Evolutionary conservation across 2,329 filamentous ascomycete genomes (phyloP), one percentile per base, ranked within the genome.

Genomic region (Penicillium hesseltinei): DNA sequence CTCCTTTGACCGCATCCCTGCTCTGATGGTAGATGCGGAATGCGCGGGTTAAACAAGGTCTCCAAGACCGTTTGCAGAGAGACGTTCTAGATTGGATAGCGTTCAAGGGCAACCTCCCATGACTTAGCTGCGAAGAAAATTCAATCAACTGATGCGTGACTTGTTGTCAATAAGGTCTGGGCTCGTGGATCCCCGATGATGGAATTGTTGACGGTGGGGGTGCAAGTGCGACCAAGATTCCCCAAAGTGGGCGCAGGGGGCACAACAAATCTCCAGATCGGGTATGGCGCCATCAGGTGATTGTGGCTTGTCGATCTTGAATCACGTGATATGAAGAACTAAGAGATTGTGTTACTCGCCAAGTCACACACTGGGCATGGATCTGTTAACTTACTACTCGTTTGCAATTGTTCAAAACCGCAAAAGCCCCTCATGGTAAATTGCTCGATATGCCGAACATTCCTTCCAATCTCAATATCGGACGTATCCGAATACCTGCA

Each of bases 191-290:
- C 40, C 51, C 55, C 56, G 56, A 62, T 57, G 58, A 61, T 63
- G 60, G 58, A 63, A 61, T 59, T 66, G 62, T 62, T 68, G 62
- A 66, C 66, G 58, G 62, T 66, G 62, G 62, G 62, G 61, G 49
- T 54, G 60, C 58, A 67, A 61, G 62, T 61, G 56, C 60, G 62
- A 61, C 63, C 51, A 56, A 60, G 60, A 64, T 65, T 63, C 61
- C 56, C 59, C 51, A 54, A 60, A 61, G 57, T 58, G 57, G 56
- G 35, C 46, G 54, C 59, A 64, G 58, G 54, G 61, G 61, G 55
- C 55, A 70, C 71, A 75, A 75, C 73, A 75, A 75, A 75, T 75
- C 71, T 75, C 73, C 70, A 62, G 54, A 73, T 71, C 46, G n/a
- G 71, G 73, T 51, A 69, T 65, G 31, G 64, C 51, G 46, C 58